Evolutionary conservation across 768 basidiomycete genomes (phyloP), one percentile per base, ranked within the genome.

Genomic region (Daedaleopsis sinensis): DNA sequence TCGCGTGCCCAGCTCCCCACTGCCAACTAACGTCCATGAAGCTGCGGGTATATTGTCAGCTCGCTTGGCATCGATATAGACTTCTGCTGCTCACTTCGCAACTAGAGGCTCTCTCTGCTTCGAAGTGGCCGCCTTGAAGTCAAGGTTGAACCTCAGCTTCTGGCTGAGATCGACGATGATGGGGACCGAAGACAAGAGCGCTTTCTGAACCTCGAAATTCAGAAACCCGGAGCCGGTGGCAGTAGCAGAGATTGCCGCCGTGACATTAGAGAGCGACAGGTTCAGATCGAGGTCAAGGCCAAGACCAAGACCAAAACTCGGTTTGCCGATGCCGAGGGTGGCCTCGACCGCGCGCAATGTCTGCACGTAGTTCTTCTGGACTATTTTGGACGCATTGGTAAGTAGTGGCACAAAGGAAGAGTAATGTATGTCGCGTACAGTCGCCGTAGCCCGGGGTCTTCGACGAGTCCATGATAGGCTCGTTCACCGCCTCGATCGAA

Each of bases 1-100:
- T 93, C 6, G 88, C 11, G 16, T 84, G 88, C 71, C 83, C 79
- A 66, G n/a, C n/a, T n/a, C 87, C 80, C 70, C 78, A 73, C 68
- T 93, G 91, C 91, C 91, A 93, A 60, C 83, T 85, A 50, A 89
- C 68, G 65, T 93, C 90, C 90, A 92, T 92, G 70, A 91, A 91
- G 65, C 90, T 93, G 64, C 8, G 27, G 42, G 19, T 16, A 49
- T 32, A 11, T 27, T 21, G 23, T 24, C 39, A 42, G 39, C 11
- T 38, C 56, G 18, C 12, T 15, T 36, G 50, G 43, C 9, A 47
- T 55, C 42, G 23, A 54, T 8, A 61, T 47, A 21, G 18, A 32
- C 61, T n/a, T n/a, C n/a, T n/a, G n/a, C n/a, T 7, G 27, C 75
- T 65, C 65, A 82, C 80, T 53, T 82, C 5, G 81, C 76, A 5